Evolutionary conservation across 1,284 basidiomycete species (phyloP).

Genomic region (Agaricales sp.): DNA sequence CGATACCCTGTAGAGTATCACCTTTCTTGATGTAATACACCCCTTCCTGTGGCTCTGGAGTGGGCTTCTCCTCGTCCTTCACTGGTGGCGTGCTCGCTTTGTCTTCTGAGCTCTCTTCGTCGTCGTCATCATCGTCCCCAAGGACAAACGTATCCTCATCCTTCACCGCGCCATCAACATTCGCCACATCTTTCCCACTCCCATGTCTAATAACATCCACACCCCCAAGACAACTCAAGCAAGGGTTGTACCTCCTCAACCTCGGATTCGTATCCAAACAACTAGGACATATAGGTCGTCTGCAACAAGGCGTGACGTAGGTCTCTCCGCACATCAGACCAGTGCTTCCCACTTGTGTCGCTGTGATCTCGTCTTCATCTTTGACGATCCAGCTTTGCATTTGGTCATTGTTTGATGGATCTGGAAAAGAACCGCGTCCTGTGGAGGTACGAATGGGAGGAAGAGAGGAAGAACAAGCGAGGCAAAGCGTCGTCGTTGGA

Average conservation of each 20-base stretch:
- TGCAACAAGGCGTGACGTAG: conserved; percentile 50
- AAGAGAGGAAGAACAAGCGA: conserved; percentile 55
- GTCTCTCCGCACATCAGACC: too few relatives aligned
- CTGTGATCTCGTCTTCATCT: too few relatives aligned
- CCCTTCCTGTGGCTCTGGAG: conserved; percentile 1
- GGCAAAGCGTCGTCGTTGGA: conserved; percentile 38
- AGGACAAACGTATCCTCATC: conserved; percentile 55
- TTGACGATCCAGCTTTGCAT: too few relatives aligned
- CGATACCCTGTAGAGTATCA: conserved; percentile 61
- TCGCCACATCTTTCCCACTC: conserved; percentile 16
- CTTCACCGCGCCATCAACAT: conserved; percentile 41
- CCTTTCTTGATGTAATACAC: conserved; percentile 45
- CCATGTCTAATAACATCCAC: conserved; percentile 30
- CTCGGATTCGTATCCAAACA: conserved; percentile 48
- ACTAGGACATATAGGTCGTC: conserved; percentile 43
- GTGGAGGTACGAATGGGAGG: conserved; percentile 22
- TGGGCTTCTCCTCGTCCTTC: not conserved
- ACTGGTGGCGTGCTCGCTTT: conserved; percentile 6
- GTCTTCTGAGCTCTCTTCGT: conserved; percentile 20
- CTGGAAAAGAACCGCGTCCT: not conserved
- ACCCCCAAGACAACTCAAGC: conserved; percentile 51
- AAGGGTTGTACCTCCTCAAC: conserved; percentile 39
- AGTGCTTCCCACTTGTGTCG: too few relatives aligned
- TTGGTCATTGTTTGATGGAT: conserved; percentile 10
- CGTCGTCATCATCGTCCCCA: conserved; percentile 50